Percentiles rank a stretch among this genome's conserved stretches.
These are phyloP conservation scores for Paramecium sexaurelia DNA, from an alignment of 73 alveolate genomes.

Conservation along the genomic window DNA sequence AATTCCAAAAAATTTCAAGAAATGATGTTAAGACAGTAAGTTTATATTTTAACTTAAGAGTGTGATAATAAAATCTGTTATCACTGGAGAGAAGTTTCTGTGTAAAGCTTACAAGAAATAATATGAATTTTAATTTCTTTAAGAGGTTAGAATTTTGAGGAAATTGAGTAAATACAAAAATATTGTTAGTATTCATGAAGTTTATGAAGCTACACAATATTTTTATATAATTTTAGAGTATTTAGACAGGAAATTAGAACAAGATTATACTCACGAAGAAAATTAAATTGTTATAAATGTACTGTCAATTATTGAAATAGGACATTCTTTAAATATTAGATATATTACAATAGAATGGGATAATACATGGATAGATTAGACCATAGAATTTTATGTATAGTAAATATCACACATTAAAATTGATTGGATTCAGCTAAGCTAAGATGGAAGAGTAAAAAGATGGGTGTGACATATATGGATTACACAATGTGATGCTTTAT, in stretches of 20 bases:
- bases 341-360: not conserved
- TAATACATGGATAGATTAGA: not conserved
- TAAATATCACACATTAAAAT: not conserved
- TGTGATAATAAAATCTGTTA: not conserved
- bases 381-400: not conserved
- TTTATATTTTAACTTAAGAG: not conserved
- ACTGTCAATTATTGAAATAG: not conserved
- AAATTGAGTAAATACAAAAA: not conserved
- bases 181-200: not conserved
- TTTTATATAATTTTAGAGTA: not conserved
- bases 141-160: not conserved
- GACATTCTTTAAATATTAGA: not conserved
- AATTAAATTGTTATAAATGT: not conserved
- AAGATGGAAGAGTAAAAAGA: not conserved
- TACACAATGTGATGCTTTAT: not conserved
- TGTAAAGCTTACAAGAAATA: not conserved
- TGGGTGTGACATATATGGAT: not conserved
- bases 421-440: constrained; percentile 7
- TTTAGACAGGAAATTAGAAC: not conserved
- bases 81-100: not conserved
- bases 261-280: constrained; percentile 1
- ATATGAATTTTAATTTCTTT: not conserved
- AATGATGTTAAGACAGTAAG: not conserved
- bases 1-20: not conserved
- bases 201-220: not conserved